phyloP scores from a whole-genome alignment of 1,139 yeast species.

The Ogataea hybrid region DNA sequence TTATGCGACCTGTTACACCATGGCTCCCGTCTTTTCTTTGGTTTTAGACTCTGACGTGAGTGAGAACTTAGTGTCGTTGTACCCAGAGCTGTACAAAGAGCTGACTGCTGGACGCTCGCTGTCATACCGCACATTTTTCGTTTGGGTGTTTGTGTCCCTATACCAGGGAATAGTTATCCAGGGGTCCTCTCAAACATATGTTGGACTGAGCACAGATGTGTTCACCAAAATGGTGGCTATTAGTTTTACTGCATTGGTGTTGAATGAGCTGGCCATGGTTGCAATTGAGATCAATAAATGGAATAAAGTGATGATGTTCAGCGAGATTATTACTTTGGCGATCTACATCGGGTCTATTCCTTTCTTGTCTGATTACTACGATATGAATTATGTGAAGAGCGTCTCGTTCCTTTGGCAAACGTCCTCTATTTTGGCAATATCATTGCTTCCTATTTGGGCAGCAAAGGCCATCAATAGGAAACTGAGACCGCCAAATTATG shows the following conservation, averaged over 20 bases:
- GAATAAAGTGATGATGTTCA: slow-evolving; percentile 73
- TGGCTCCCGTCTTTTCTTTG: slow-evolving; percentile 96
- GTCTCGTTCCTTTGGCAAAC: slow-evolving; percentile 69
- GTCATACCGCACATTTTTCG: slow-evolving; percentile 82
- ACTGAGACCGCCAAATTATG: slow-evolving; percentile 92
- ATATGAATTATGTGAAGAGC: slow-evolving; percentile 59
- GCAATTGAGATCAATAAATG: slow-evolving; percentile 89
- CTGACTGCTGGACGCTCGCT: slow-evolving; percentile 84
- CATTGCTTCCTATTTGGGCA: slow-evolving; percentile 89
- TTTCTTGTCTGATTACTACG: slow-evolving; percentile 79
- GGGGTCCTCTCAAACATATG: slow-evolving; percentile 71
- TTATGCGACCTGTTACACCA: slow-evolving; percentile 93
- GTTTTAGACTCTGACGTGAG: slow-evolving; percentile 91
- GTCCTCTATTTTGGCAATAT: slow-evolving; percentile 59
- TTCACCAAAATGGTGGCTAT: slow-evolving; percentile 82
- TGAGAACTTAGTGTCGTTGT: slow-evolving; percentile 82
- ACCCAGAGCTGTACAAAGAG: slow-evolving; percentile 94
- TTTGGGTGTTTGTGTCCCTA: slow-evolving; percentile 85
- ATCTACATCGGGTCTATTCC: slow-evolving; percentile 77
- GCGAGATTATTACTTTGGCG: slow-evolving; percentile 68
- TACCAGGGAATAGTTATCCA: slow-evolving; percentile 88
- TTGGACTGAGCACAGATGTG: slow-evolving; percentile 52
- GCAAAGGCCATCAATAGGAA: slow-evolving; percentile 70
- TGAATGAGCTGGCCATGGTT: slow-evolving; percentile 92
- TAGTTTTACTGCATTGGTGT: slow-evolving; percentile 73